Conservation (phyloP, 1,284 basidiomycete genomes). For the Heterobasidion parviporum region DNA sequence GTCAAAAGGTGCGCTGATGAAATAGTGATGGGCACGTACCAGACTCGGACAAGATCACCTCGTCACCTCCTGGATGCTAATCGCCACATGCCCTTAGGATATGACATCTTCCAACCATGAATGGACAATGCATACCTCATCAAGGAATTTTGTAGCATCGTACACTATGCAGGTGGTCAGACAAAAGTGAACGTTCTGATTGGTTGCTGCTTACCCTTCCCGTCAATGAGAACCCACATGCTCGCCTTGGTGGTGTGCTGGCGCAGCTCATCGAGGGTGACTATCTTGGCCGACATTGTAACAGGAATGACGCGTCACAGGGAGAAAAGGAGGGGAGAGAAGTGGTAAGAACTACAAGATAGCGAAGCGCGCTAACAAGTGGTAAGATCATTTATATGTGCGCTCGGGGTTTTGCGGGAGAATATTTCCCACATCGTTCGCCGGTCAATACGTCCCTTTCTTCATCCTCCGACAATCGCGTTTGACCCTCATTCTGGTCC, state of each 20-base stretch:
- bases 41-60: conserved; percentile 90
- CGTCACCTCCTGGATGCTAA: conserved; percentile 96
- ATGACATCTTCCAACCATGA: not conserved
- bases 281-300: conserved; percentile 37
- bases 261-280: conserved; percentile 72
- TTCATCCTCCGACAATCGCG: not conserved
- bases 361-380: conserved; percentile 1
- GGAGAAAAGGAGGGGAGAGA: not conserved
- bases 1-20: conserved; percentile 2
- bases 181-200: conserved; percentile 27
- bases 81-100: conserved; percentile 4
- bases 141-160: conserved; percentile 89
- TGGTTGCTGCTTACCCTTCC: conserved; percentile 59
- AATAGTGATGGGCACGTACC: conserved; percentile 45
- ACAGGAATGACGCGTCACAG: conserved; percentile 7
- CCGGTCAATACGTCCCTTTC: conserved; percentile 4
- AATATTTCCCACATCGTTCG: conserved; percentile 7
- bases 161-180: conserved; percentile 59
- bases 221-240: conserved; percentile 75
- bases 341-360: conserved; percentile 14
- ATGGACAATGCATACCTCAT: conserved; percentile 66
- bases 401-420: conserved; percentile 8
- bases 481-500: not conserved
- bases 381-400: conserved; percentile 9
- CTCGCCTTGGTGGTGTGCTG: conserved; percentile 66